Base-by-base conservation (phyloP, 148 eudicot genomes). In the Rhododendron ovatum region DNA sequence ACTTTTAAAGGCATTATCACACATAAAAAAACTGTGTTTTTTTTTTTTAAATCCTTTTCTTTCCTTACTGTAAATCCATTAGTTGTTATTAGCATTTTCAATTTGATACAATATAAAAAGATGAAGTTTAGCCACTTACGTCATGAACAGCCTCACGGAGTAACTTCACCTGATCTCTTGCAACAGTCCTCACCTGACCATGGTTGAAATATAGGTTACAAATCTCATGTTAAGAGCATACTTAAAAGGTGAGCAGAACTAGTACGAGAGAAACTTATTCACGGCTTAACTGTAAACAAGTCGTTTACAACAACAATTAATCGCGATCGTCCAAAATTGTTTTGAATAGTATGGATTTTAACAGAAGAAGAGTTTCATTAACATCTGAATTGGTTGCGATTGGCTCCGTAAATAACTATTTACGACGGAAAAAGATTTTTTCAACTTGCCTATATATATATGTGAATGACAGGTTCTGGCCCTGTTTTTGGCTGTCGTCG, bases 91-190 rank as follows among this genome's bases (percentile, higher is more conserved):
- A 5, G 22, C 22, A 18, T 65, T 10, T 59, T 10, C 14, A 9
- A 24, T n/a, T 55, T 55, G 26, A 63, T 22, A 41, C 45, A 63
- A 63, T 9, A 63, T 7, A 8, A 24, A 63, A n/a, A 8, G 3
- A 63, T 39, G 39, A 87, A 30, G 11, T 37, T 67, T 80, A n/a
- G 17, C 11, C 12, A 88, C 96, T 91, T 88, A 95, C 95, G 85
- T 92, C 95, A 75, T 93, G 88, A 81, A 93, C 96, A 2, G 89
- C 95, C 26, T 92, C 91, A 15, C 95, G 92, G 6, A 95, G 89
- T 80, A 91, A 39, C 24, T 83, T 48, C 43, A 92, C 82, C 84
- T 95, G 98, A 9, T 90, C 81, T 47, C 3, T 83, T 17, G 95
- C 92, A 80, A 92, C 93, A 30, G 93, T 92, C 83, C 84, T 89